Conservation (phyloP, 495 filamentous ascomycete genomes). For the Podospora tetraspora region DNA sequence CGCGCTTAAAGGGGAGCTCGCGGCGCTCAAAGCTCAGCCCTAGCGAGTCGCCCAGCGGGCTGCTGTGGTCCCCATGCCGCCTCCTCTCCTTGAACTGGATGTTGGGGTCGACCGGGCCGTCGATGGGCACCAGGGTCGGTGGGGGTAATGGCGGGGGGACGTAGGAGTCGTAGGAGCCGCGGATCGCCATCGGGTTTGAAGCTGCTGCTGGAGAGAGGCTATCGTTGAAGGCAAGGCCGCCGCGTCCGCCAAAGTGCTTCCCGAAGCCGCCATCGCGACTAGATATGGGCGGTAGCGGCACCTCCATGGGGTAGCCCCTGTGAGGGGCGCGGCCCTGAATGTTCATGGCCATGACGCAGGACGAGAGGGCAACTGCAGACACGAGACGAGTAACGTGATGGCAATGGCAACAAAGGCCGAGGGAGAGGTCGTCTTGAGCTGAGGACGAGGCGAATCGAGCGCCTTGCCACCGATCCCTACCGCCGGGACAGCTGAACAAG, state of each 20-base stretch:
- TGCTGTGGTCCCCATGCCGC: slow-evolving; percentile 18
- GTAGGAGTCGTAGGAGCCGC: slow-evolving; percentile 14
- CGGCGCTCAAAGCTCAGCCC: slow-evolving; percentile 23
- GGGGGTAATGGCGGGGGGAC: slow-evolving; percentile 50
- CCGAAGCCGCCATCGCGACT: slow-evolving; percentile 18
- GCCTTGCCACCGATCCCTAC: slow-evolving; percentile 12
- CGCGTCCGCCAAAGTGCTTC: slow-evolving; percentile 16
- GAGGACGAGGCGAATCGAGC: slow-evolving; percentile 11
- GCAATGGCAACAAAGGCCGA: neutral
- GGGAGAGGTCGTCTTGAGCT: slow-evolving; percentile 2
- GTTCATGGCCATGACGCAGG: slow-evolving; percentile 24
- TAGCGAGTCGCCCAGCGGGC: slow-evolving; percentile 27
- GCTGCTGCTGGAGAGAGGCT: slow-evolving; percentile 29
- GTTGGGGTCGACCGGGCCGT: slow-evolving; percentile 30
- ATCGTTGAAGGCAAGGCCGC: slow-evolving; percentile 19
- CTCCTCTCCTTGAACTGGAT: slow-evolving; percentile 26
- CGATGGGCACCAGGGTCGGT: slow-evolving; percentile 36
- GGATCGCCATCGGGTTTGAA: slow-evolving; percentile 36
- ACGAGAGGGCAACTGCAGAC: neutral
- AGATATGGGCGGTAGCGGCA: slow-evolving; percentile 30
- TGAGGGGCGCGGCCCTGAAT: slow-evolving; percentile 24
- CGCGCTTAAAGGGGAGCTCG: slow-evolving; percentile 19
- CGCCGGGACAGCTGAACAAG: slow-evolving; percentile 1
- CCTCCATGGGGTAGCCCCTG: slow-evolving; percentile 17
- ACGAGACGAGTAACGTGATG: too few relatives aligned